Evolutionary conservation across 106 monocot species (phyloP).

Genomic region (Dendrobium chrysotoxum): DNA sequence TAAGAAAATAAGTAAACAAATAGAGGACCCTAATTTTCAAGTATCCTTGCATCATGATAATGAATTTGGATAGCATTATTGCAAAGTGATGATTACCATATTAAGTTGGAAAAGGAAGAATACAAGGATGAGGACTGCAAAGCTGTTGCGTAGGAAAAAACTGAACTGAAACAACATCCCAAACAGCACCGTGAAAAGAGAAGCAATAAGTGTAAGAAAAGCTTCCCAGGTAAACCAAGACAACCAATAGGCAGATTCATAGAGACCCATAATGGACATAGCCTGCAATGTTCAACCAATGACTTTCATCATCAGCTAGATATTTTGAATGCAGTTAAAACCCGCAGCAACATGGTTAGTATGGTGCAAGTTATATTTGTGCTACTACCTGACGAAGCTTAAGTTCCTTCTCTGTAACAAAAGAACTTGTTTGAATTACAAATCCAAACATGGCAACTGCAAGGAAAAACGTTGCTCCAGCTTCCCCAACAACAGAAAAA

Average conservation of each 20-base stretch:
- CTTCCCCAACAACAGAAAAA: constrained; percentile 61
- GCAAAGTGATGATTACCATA: constrained; percentile 77
- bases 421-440: constrained; percentile 84
- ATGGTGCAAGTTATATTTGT: background rate
- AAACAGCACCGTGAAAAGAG: constrained; percentile 75
- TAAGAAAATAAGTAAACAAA: background rate
- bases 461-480: constrained; percentile 86
- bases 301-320: background rate
- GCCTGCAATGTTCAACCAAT: constrained; percentile 40
- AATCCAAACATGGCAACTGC: constrained; percentile 96
- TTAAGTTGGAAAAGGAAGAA: constrained; percentile 95
- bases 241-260: constrained; percentile 91
- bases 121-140: constrained; percentile 62
- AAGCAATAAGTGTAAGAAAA: constrained; percentile 48
- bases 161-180: constrained; percentile 94
- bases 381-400: constrained; percentile 81
- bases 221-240: constrained; percentile 96
- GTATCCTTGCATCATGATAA: background rate
- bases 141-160: constrained; percentile 87
- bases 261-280: constrained; percentile 96
- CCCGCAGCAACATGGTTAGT: background rate
- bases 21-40: background rate
- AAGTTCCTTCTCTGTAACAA: constrained; percentile 91
- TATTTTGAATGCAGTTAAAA: background rate
- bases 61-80: background rate